Evolutionary conservation across 768 basidiomycete species (phyloP).

Genomic region (Kwoniella mangroviensis): DNA sequence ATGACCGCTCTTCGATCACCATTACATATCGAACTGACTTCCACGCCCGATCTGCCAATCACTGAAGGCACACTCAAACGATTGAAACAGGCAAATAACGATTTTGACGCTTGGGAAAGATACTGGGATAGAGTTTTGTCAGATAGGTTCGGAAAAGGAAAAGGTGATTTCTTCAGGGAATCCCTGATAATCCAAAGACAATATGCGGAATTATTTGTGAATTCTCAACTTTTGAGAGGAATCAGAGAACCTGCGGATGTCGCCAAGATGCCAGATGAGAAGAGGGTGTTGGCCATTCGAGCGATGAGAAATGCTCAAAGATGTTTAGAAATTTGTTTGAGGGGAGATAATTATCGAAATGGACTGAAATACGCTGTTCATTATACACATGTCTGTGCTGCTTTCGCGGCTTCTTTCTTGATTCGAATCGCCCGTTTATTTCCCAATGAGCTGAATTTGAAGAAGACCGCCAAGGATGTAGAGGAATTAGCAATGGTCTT

Average conservation of each 20-base stretch:
- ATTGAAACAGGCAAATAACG: slow-evolving; percentile 72
- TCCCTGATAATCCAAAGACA: slow-evolving; percentile 70
- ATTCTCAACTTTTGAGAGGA: slow-evolving; percentile 55
- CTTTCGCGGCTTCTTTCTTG: slow-evolving; percentile 88
- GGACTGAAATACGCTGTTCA: slow-evolving; percentile 77
- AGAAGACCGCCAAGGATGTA: slow-evolving; percentile 74
- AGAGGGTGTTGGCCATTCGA: slow-evolving; percentile 76
- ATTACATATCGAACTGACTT: slow-evolving; percentile 79
- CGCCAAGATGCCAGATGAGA: slow-evolving; percentile 75
- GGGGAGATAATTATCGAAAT: slow-evolving; percentile 70
- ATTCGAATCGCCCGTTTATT: slow-evolving; percentile 84
- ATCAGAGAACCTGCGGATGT: slow-evolving; percentile 87
- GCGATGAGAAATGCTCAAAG: slow-evolving; percentile 82
- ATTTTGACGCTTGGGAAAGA: slow-evolving; percentile 77
- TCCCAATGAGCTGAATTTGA: slow-evolving; percentile 79
- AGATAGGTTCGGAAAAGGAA: slow-evolving; percentile 58
- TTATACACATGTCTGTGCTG: slow-evolving; percentile 76
- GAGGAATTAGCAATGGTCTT: slow-evolving; percentile 77
- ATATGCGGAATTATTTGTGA: slow-evolving; percentile 57
- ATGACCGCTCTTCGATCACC: slow-evolving; percentile 83
- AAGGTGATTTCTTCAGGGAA: slow-evolving; percentile 86
- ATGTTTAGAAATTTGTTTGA: slow-evolving; percentile 82
- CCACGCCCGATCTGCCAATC: slow-evolving; percentile 71
- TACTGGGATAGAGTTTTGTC: slow-evolving; percentile 60
- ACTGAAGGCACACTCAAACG: slow-evolving; percentile 73